Percentiles rank a stretch among this genome's conserved stretches.
Evolutionary conservation across 2,329 filamentous ascomycete genomes (phyloP).

Genomic region (Phaeomoniella chlamydospora): DNA sequence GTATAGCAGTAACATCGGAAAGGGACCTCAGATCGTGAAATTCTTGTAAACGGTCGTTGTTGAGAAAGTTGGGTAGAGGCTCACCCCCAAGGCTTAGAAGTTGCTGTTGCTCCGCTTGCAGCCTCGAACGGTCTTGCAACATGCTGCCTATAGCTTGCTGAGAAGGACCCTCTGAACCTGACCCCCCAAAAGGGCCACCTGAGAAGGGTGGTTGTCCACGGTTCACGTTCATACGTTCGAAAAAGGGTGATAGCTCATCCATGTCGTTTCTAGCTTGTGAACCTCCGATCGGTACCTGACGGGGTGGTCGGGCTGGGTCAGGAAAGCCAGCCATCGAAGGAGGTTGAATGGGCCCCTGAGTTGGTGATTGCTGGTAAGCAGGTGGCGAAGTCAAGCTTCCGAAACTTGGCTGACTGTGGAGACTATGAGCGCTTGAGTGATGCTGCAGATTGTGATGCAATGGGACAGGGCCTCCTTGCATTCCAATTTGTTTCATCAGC

Average conservation of each 20-base stretch:
- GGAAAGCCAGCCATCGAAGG: slow-evolving; percentile 52
- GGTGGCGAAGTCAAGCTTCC: slow-evolving; percentile 86
- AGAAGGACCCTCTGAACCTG: slow-evolving; percentile 31
- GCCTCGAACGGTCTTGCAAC: slow-evolving; percentile 44
- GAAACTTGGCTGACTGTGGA: slow-evolving; percentile 94
- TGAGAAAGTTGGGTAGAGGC: slow-evolving; percentile 6
- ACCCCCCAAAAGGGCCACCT: slow-evolving; percentile 28
- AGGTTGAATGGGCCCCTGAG: slow-evolving; percentile 43
- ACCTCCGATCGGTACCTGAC: slow-evolving; percentile 20
- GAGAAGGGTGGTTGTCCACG: slow-evolving; percentile 35
- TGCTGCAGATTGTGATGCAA: slow-evolving; percentile 60
- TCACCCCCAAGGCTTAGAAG: slow-evolving; percentile 28
- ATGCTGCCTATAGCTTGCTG: slow-evolving; percentile 44
- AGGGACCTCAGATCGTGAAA: slow-evolving; percentile 69
- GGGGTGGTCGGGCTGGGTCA: slow-evolving; percentile 39
- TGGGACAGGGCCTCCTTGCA: slow-evolving; percentile 38
- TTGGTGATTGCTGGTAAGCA: slow-evolving; percentile 48
- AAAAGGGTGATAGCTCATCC: slow-evolving; percentile 52
- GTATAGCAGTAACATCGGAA: slow-evolving; percentile 37
- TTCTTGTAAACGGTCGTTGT: slow-evolving; percentile 60
- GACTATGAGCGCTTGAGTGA: slow-evolving; percentile 84
- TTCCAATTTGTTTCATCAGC: slow-evolving; percentile 56
- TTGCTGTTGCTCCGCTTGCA: slow-evolving; percentile 47
- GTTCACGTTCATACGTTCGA: slow-evolving; percentile 51
- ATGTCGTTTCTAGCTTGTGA: slow-evolving; percentile 29